These are phyloP conservation scores for Diaporthe caulivora DNA, from an alignment of 2,329 filamentous ascomycete species.

Conservation along the genomic window DNA sequence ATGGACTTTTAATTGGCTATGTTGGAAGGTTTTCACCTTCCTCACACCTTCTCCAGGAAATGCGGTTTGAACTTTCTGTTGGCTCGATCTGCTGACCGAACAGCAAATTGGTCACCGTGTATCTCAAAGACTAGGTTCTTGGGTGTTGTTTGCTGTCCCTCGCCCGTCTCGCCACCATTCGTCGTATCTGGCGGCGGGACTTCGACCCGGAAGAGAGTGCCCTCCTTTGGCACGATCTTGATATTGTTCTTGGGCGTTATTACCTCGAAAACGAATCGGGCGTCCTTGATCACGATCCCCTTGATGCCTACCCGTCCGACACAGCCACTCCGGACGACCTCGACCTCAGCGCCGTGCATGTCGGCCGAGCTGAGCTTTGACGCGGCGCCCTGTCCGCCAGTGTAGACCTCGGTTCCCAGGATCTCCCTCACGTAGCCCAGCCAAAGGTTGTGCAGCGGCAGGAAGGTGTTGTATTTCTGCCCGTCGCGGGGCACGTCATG, in stretches of 20 bases:
- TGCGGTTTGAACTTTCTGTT: constrained; percentile 94
- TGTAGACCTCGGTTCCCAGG: constrained; percentile 71
- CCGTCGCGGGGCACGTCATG: constrained; percentile 79
- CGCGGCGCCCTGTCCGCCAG: constrained; percentile 70
- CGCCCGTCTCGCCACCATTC: constrained; percentile 41
- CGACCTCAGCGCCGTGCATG: constrained; percentile 86
- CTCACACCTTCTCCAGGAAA: constrained; percentile 80
- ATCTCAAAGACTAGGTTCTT: constrained; percentile 79
- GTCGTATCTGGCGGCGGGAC: constrained; percentile 63
- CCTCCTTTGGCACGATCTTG: constrained; percentile 90
- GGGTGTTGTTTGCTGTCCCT: constrained; percentile 39
- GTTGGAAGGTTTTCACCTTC: background rate
- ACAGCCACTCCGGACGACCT: constrained; percentile 86
- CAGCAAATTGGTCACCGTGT: constrained; percentile 88
- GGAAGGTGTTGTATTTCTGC: constrained; percentile 81
- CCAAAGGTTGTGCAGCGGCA: constrained; percentile 84
- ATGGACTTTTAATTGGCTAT: too few species aligned
- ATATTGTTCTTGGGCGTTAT: constrained; percentile 78
- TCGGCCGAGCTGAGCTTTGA: constrained; percentile 88
- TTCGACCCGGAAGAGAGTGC: constrained; percentile 84
- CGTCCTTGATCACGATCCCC: constrained; percentile 91
- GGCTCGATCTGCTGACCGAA: constrained; percentile 84
- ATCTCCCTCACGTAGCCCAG: constrained; percentile 86
- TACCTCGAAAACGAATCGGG: constrained; percentile 87
- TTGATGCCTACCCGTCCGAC: constrained; percentile 83